phyloP scores from a whole-genome alignment of 129 eudicot species.

The Sambucus nigra region DNA sequence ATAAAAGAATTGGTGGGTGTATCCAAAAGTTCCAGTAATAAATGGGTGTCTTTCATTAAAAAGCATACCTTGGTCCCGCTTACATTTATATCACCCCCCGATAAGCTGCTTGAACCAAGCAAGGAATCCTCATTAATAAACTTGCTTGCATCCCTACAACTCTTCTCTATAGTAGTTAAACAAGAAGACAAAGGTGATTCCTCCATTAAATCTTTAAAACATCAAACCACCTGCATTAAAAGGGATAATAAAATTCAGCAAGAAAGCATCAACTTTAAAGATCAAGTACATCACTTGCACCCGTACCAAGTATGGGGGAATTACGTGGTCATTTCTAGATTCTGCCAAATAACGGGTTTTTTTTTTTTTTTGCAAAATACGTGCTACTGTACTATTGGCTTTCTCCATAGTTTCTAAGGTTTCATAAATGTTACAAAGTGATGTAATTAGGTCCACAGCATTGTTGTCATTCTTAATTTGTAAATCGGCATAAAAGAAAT shows the following conservation, averaged over 20 bases:
- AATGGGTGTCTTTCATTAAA: neutral
- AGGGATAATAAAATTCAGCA: neutral
- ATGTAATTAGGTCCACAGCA: slow-evolving; percentile 66
- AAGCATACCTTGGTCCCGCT: slow-evolving; percentile 71
- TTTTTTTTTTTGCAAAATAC: slow-evolving; percentile 49
- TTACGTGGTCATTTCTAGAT: slow-evolving; percentile 20
- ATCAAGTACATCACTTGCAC: neutral
- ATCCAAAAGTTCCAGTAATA: no score
- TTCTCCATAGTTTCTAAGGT: slow-evolving; percentile 75
- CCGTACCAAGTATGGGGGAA: no score
- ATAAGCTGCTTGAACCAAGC: slow-evolving; percentile 85
- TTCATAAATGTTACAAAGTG: slow-evolving; percentile 72
- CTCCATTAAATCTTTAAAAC: slow-evolving; percentile 63
- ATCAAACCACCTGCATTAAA: slow-evolving; percentile 60
- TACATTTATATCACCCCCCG: slow-evolving; percentile 60
- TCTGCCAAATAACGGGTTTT: slow-evolving; percentile 53
- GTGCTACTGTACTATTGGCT: slow-evolving; percentile 47
- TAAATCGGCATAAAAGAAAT: slow-evolving; percentile 6
- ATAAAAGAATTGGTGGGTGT: no score
- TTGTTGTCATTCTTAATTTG: slow-evolving; percentile 55
- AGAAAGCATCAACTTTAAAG: neutral
- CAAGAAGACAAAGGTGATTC: slow-evolving; percentile 46
- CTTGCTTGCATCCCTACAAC: slow-evolving; percentile 48
- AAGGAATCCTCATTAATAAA: slow-evolving; percentile 74
- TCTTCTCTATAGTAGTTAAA: slow-evolving; percentile 59